Evolutionary conservation across 345 rosid genomes (phyloP).

Genomic region (Euphorbia lathyris): DNA sequence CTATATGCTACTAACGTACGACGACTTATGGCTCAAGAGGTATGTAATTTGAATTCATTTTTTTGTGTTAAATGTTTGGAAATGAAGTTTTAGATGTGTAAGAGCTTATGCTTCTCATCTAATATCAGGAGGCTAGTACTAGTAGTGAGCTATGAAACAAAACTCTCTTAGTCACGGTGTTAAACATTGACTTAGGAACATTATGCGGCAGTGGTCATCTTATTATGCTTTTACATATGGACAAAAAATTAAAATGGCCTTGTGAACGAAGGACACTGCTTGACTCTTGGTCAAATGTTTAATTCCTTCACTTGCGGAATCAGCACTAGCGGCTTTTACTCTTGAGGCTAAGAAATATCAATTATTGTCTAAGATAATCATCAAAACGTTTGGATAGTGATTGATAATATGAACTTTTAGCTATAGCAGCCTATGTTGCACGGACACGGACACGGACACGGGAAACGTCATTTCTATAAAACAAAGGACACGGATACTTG

Average conservation of each 20-base stretch:
- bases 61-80: neutral
- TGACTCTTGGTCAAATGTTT: neutral
- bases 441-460: too few relatives aligned
- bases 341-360: neutral
- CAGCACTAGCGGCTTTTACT: neutral
- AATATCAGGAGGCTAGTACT: neutral
- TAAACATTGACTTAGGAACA: neutral
- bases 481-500: too few relatives aligned
- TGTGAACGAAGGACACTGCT: too few relatives aligned
- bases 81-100: neutral
- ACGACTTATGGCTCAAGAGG: conserved; percentile 86
- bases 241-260: neutral
- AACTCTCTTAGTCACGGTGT: neutral
- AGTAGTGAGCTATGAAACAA: neutral
- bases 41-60: conserved; percentile 24
- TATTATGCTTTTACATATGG: neutral
- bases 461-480: too few relatives aligned
- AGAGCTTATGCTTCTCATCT: neutral
- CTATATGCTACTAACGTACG: conserved; percentile 83
- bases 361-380: neutral
- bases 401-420: neutral
- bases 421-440: too few relatives aligned
- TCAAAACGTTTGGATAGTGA: neutral
- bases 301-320: neutral
- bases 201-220: neutral